Conservation (phyloP, 345 rosid species). For the Tarenaya hassleriana region DNA sequence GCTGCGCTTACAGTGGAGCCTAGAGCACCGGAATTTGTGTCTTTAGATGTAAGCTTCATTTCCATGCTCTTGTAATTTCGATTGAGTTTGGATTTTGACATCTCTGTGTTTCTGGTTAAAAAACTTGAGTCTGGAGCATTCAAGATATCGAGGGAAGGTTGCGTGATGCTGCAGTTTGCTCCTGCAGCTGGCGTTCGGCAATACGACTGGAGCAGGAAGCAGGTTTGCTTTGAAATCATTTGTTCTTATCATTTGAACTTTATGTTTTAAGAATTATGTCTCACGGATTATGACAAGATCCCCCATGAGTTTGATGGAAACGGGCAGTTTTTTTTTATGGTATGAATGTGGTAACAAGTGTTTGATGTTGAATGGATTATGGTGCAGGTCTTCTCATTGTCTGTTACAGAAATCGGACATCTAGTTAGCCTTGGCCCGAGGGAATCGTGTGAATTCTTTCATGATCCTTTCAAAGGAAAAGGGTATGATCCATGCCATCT, state of each 20-base stretch:
- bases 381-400: slow-evolving; percentile 70
- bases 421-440: slow-evolving; percentile 59
- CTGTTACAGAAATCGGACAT: slow-evolving; percentile 72
- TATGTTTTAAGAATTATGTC: too few species aligned
- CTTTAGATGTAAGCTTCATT: slow-evolving; percentile 47
- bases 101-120: not conserved
- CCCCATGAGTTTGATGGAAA: not conserved
- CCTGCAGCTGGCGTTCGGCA: slow-evolving; percentile 69
- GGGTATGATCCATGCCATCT: slow-evolving; percentile 37
- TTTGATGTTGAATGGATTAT: slow-evolving; percentile 7
- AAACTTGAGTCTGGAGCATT: slow-evolving; percentile 66
- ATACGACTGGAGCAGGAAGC: slow-evolving; percentile 91
- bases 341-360: not conserved
- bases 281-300: not conserved
- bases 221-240: slow-evolving; percentile 50
- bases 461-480: slow-evolving; percentile 78
- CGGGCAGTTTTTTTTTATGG: not conserved
- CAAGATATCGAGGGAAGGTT: slow-evolving; percentile 67
- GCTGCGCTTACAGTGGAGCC: slow-evolving; percentile 87
- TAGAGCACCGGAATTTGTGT: slow-evolving; percentile 65
- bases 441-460: slow-evolving; percentile 82
- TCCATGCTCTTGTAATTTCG: not conserved
- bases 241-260: too few species aligned
- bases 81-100: too few species aligned
- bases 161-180: slow-evolving; percentile 69